Evolutionary conservation across 2,329 filamentous ascomycete genomes (phyloP).

Genomic region (Penicillium hordei): DNA sequence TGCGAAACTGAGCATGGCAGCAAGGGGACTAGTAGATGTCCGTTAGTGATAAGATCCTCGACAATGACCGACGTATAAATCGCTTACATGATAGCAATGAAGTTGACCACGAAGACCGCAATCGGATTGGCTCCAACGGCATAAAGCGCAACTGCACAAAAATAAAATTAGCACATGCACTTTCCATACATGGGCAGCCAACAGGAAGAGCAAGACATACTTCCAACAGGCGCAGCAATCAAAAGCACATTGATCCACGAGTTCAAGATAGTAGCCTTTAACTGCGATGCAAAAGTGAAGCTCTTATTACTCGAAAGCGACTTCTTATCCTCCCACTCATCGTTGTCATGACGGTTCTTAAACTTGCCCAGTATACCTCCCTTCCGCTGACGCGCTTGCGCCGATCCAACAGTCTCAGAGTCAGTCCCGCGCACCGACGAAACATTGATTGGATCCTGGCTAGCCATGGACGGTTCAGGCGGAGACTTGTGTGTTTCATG

Average conservation of each 20-base stretch:
- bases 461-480: slow-evolving; percentile 28
- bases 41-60: slow-evolving; percentile 1
- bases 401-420: slow-evolving; percentile 9
- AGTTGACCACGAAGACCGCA: slow-evolving; percentile 82
- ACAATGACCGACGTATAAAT: neutral
- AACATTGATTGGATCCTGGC: slow-evolving; percentile 35
- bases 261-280: slow-evolving; percentile 69
- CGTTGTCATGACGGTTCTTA: slow-evolving; percentile 10
- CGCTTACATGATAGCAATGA: slow-evolving; percentile 75
- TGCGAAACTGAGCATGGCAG: slow-evolving; percentile 80
- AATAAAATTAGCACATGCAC: neutral
- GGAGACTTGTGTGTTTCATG: slow-evolving; percentile 9
- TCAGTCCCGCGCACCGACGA: slow-evolving; percentile 18
- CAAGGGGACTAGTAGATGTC: slow-evolving; percentile 58
- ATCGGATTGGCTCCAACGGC: slow-evolving; percentile 61
- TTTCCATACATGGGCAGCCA: neutral
- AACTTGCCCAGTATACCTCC: slow-evolving; percentile 23
- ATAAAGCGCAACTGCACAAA: slow-evolving; percentile 60
- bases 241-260: slow-evolving; percentile 87
- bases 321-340: slow-evolving; percentile 16
- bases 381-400: slow-evolving; percentile 30
- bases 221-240: slow-evolving; percentile 74
- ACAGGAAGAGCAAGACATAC: slow-evolving; percentile 22
- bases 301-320: slow-evolving; percentile 26
- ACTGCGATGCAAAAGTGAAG: slow-evolving; percentile 42